phyloP scores from a whole-genome alignment of 208 protist genomes.

The Borovskyia barvae region DNA sequence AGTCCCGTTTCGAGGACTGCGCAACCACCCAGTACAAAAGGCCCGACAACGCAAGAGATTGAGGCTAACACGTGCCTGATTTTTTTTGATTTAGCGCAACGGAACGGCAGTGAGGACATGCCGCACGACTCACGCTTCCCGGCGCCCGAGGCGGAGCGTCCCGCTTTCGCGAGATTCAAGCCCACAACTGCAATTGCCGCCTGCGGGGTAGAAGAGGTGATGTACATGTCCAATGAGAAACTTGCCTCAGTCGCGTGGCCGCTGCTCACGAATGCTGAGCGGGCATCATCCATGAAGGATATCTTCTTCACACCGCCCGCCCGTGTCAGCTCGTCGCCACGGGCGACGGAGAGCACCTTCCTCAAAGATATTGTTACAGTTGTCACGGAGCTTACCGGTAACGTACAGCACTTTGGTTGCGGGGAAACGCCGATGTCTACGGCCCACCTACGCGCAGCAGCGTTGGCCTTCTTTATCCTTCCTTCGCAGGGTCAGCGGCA shows the following conservation, averaged over 20 bases:
- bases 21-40: too few relatives aligned
- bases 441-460: slow-evolving; percentile 20
- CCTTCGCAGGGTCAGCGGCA: too few relatives aligned
- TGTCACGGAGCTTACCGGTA: slow-evolving; percentile 12
- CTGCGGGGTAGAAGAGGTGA: slow-evolving; percentile 44
- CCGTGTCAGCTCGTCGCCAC: slow-evolving; percentile 32
- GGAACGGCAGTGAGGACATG: not conserved
- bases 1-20: too few relatives aligned
- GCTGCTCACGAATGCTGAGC: slow-evolving; percentile 23
- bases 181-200: slow-evolving; percentile 6
- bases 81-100: too few relatives aligned
- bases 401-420: slow-evolving; percentile 4
- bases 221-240: slow-evolving; percentile 34
- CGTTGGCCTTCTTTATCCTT: slow-evolving; percentile 17
- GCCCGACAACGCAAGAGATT: too few relatives aligned
- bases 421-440: slow-evolving; percentile 13
- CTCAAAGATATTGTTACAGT: slow-evolving; percentile 15
- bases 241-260: slow-evolving; percentile 54
- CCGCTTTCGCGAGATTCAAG: slow-evolving; percentile 10
- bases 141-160: not conserved
- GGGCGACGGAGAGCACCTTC: slow-evolving; percentile 27
- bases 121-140: too few relatives aligned
- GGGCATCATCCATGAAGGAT: slow-evolving; percentile 16
- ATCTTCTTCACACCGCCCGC: slow-evolving; percentile 28
- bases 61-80: too few relatives aligned